A percentile compares a stretch with the other conserved stretches of the same genome.
Conservation (phyloP, 768 basidiomycete genomes). For the Tulasnella sp. region DNA sequence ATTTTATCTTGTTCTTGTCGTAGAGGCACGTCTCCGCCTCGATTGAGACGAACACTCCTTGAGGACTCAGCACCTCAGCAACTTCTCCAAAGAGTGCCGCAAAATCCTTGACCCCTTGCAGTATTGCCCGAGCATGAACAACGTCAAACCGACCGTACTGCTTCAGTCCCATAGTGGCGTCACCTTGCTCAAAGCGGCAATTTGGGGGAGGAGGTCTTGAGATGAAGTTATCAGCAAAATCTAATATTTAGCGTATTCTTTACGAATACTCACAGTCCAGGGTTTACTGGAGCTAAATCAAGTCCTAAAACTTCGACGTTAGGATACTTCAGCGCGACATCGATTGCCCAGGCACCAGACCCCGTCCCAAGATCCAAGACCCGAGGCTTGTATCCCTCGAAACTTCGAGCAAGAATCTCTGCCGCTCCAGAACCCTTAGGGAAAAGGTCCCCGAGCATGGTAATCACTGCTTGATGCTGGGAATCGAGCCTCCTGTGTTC, state of each 20-base stretch:
- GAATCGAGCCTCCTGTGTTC: neutral
- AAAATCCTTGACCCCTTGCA: constrained; percentile 8
- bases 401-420: neutral
- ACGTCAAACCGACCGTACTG: neutral
- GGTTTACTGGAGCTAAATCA: neutral
- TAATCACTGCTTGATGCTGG: neutral
- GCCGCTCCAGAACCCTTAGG: neutral
- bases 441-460: constrained; percentile 11
- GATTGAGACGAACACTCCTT: constrained; percentile 1
- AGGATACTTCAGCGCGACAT: neutral
- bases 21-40: neutral
- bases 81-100: neutral
- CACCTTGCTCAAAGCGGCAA: constrained; percentile 3
- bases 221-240: neutral
- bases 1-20: neutral
- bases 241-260: neutral
- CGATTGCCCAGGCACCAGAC: constrained; percentile 11
- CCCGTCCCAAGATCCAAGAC: constrained; percentile 16
- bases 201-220: neutral
- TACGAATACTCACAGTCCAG: too few relatives aligned
- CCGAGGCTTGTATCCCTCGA: neutral
- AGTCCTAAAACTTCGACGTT: neutral
- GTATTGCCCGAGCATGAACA: constrained; percentile 1
- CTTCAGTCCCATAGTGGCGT: neutral
- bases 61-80: neutral